Evolutionary conservation across 805 yeast genomes (phyloP), one percentile per base, ranked within the genome.

Genomic region (Myxozyma melibiosi): DNA sequence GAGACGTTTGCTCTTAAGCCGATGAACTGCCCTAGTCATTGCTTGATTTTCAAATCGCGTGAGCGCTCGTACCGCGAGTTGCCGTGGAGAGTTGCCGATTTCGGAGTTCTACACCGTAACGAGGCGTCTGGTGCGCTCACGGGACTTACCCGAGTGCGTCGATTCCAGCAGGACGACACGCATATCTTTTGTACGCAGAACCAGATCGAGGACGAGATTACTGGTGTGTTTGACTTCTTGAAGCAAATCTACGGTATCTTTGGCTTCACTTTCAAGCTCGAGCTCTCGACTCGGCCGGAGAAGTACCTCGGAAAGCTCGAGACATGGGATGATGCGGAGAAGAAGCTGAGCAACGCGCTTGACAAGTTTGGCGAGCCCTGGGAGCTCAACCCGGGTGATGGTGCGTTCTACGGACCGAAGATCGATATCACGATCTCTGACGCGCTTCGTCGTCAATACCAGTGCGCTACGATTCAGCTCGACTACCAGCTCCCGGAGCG

Each of bases 141-240:
- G 5, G 99, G 99, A 0, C 76, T 94, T 35, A 94, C 98, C 0
- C 78, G 99, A 55, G 97, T 94, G 2, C 81, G 99, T 57, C 78
- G 96, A 62, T 94, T 94, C 74, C 99, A 94, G 72, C 99, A 94
- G 74, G 99, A 94, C 71, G 99, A 94, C 71, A 98, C 97, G 6
- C 99, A 94, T 67, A 91, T 94, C 27, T 94, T 94, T 71, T 94
- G 99, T 69, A 82, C 85, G 1, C 77, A 80, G 34, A 83, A 80
- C 5, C 99, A 94, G 73, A 84, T 94, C 46, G 80, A 79, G 47
- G 66, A 70, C 30, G 99, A 94, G 68, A 90, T 94, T 47, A 67
- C 77, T 8, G 80, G 82, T 53, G 87, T 94, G 11, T 76, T 94
- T 55, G 78, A 82, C 66, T 76, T 94, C 67, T 81, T 94, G 52